These are phyloP conservation scores for Geoglossum glabrum DNA, from an alignment of 495 filamentous ascomycete species.

Conservation along the genomic window DNA sequence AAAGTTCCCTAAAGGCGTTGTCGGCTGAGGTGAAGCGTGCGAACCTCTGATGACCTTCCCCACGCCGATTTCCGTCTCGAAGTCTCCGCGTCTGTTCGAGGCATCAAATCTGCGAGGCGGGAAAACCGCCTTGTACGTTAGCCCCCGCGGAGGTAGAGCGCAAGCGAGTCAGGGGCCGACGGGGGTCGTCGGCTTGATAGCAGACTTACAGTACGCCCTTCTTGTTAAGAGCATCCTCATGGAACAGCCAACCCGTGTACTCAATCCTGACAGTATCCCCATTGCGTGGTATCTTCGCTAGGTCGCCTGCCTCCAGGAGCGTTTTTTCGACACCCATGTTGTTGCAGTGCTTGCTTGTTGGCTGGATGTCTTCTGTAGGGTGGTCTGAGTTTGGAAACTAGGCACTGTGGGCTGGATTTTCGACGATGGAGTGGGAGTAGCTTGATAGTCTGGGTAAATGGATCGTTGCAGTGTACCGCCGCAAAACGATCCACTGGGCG, in stretches of 20 bases:
- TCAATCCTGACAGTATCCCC: constrained; percentile 58
- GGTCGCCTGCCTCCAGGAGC: constrained; percentile 27
- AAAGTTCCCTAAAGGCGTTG: background rate
- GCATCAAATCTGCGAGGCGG: constrained; percentile 50
- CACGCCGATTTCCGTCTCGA: constrained; percentile 47
- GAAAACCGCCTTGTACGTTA: background rate
- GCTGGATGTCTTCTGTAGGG: background rate
- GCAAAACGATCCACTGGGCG: background rate
- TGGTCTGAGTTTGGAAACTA: background rate
- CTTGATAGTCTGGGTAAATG: background rate
- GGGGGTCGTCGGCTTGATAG: background rate
- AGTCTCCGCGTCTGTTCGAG: constrained; percentile 43
- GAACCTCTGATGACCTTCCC: constrained; percentile 64
- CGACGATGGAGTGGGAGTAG: background rate
- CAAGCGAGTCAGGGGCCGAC: background rate
- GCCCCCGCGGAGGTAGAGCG: background rate
- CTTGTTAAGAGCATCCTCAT: too few species aligned
- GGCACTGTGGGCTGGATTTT: background rate
- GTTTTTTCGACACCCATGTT: constrained; percentile 23
- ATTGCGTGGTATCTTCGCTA: constrained; percentile 30
- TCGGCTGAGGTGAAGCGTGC: background rate
- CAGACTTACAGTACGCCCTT: too few species aligned
- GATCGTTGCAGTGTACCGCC: background rate
- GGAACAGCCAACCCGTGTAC: constrained; percentile 68
- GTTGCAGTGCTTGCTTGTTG: background rate